Evolutionary conservation across 2,329 filamentous ascomycete genomes (phyloP).

Genomic region (Bimuria novae-zelandiae): DNA sequence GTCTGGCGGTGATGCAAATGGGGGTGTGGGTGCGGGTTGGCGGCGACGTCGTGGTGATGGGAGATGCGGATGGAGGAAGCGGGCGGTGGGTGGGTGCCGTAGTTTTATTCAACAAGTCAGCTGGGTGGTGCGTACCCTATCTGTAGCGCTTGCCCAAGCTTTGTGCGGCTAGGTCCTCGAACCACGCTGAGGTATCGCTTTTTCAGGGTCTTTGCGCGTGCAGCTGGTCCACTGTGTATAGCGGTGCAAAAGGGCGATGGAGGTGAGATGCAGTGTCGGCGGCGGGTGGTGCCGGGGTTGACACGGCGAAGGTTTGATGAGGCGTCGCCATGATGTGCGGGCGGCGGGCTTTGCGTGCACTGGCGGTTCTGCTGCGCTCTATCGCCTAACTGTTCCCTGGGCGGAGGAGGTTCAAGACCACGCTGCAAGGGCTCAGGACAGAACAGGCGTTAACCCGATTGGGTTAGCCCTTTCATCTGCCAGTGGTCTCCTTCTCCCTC

Average conservation of each 20-base stretch:
- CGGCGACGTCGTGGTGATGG: constrained; percentile 12
- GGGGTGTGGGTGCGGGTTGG: constrained; percentile 18
- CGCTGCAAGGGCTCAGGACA: too few species aligned
- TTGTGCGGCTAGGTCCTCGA: constrained; percentile 5
- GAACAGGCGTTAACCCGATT: too few species aligned
- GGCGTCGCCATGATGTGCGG: constrained; percentile 8
- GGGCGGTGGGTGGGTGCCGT: constrained; percentile 10
- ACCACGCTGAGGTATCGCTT: constrained; percentile 1
- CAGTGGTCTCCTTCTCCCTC: neutral
- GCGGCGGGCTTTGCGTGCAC: constrained; percentile 5
- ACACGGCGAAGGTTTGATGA: constrained; percentile 7
- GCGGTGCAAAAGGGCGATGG: neutral
- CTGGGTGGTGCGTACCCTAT: constrained; percentile 12
- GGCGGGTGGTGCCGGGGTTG: constrained; percentile 4
- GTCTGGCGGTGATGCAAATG: constrained; percentile 16
- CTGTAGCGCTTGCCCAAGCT: constrained; percentile 14
- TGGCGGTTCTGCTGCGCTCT: constrained; percentile 1
- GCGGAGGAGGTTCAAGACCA: neutral
- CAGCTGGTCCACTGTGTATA: neutral
- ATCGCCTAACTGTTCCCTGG: neutral
- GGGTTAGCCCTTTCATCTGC: too few species aligned
- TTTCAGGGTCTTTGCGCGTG: neutral
- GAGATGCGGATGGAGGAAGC: neutral
- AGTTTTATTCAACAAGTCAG: constrained; percentile 18
- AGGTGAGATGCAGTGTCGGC: neutral